Percentiles rank a stretch among this genome's conserved stretches.
These are phyloP conservation scores for Mucor indicus DNA, from an alignment of 371 early-diverging fungal species.

Conservation along the genomic window DNA sequence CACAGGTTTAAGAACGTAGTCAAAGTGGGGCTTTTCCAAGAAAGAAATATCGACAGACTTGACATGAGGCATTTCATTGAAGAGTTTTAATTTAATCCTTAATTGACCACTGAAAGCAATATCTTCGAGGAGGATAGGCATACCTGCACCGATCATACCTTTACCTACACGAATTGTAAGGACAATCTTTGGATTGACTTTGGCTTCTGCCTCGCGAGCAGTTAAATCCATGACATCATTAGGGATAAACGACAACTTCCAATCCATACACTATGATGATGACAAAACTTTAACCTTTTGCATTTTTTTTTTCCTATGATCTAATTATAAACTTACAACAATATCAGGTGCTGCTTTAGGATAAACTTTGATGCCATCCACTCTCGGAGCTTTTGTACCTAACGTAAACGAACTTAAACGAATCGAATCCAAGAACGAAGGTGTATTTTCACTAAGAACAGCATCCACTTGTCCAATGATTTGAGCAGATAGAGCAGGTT, in stretches of 20 bases:
- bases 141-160: constrained; percentile 79
- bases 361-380: constrained; percentile 80
- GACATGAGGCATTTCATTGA: constrained; percentile 82
- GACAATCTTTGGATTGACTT: constrained; percentile 87
- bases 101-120: constrained; percentile 82
- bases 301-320: not conserved
- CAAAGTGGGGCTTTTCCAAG: constrained; percentile 81
- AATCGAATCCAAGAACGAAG: constrained; percentile 86
- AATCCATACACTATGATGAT: constrained; percentile 78
- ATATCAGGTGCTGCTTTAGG: constrained; percentile 75
- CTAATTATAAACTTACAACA: constrained; percentile 45
- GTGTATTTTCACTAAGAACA: constrained; percentile 71
- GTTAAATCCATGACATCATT: constrained; percentile 71
- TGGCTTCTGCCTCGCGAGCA: constrained; percentile 51
- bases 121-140: constrained; percentile 90
- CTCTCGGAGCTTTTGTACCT: constrained; percentile 90
- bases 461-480: constrained; percentile 71
- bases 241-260: constrained; percentile 80
- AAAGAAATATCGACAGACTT: constrained; percentile 83
- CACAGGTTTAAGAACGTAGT: constrained; percentile 90
- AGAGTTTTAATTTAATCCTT: constrained; percentile 75
- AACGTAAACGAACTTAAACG: constrained; percentile 90
- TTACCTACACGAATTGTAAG: constrained; percentile 89
- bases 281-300: not conserved
- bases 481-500: constrained; percentile 80